A percentile compares a stretch with the other conserved stretches of the same genome.
Conservation (phyloP, 108 stramenopile species). For the Skeletonema menzelii region DNA sequence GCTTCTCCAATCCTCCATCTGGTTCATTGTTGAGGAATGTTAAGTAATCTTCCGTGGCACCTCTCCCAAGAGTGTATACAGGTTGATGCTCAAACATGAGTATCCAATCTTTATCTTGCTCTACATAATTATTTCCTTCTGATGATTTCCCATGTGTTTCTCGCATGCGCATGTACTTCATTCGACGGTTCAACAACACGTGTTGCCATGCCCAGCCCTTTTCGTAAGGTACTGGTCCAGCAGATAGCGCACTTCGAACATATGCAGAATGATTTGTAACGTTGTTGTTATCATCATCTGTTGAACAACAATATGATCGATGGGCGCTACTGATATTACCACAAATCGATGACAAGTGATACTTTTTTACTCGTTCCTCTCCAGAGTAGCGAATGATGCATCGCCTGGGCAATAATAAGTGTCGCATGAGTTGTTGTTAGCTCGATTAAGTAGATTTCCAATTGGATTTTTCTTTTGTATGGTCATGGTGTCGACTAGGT, state of each 20-base stretch:
- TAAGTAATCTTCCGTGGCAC: constrained; percentile 78
- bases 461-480: too few species aligned
- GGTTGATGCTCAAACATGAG: constrained; percentile 94
- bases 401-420: neutral
- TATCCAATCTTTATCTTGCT: constrained; percentile 57
- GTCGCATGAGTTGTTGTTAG: neutral
- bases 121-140: neutral
- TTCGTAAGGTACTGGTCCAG: constrained; percentile 48
- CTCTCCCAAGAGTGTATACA: constrained; percentile 97
- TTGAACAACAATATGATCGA: neutral
- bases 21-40: constrained; percentile 50
- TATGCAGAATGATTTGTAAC: constrained; percentile 1
- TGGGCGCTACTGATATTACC: neutral
- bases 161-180: constrained; percentile 22
- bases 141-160: neutral
- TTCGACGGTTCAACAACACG: constrained; percentile 52
- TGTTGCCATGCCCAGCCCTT: constrained; percentile 81
- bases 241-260: constrained; percentile 22
- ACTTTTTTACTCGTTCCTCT: neutral
- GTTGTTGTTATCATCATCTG: neutral
- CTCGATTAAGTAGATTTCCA: too few species aligned
- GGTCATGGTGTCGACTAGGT: too few species aligned
- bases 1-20: constrained; percentile 14
- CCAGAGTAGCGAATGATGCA: neutral
- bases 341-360: neutral